Evolutionary conservation across 306 rosid species (phyloP).

Genomic region (Medicago truncatula): DNA sequence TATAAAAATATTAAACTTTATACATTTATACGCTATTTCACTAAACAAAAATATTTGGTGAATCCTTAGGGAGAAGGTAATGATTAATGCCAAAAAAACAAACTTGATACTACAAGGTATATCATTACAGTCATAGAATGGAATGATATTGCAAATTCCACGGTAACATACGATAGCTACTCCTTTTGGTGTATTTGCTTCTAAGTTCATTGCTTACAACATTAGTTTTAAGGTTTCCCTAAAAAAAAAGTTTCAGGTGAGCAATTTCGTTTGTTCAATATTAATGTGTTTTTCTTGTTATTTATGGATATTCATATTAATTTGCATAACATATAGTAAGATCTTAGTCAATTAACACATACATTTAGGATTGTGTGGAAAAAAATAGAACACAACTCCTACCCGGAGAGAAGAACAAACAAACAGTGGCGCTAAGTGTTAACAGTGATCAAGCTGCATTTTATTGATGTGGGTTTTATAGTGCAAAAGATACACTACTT

Average conservation of each 20-base stretch:
- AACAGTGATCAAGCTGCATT: constrained; percentile 74
- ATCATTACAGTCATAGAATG: too few species aligned
- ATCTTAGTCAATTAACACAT: neutral
- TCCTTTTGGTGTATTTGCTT: constrained; percentile 63
- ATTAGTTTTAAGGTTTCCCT: constrained; percentile 86
- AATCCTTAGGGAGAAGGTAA: too few species aligned
- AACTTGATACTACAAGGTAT: too few species aligned
- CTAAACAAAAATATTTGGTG: too few species aligned
- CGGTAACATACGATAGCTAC: constrained; percentile 1
- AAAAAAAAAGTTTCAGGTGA: too few species aligned
- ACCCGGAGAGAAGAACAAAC: constrained; percentile 69
- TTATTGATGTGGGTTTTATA: constrained; percentile 82
- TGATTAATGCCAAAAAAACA: too few species aligned
- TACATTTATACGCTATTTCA: too few species aligned
- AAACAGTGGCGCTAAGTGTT: constrained; percentile 78
- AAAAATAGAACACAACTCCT: constrained; percentile 80
- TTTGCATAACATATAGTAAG: neutral
- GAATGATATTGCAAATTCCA: too few species aligned
- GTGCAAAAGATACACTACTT: constrained; percentile 85
- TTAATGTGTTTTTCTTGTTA: too few species aligned
- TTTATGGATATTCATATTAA: too few species aligned
- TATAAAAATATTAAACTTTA: too few species aligned
- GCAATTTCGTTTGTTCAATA: too few species aligned
- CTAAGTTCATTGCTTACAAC: constrained; percentile 73
- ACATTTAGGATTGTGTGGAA: constrained; percentile 30